Evolutionary conservation across 345 rosid species (phyloP), one percentile per base, ranked within the genome.

Genomic region (Pugionium cornutum): DNA sequence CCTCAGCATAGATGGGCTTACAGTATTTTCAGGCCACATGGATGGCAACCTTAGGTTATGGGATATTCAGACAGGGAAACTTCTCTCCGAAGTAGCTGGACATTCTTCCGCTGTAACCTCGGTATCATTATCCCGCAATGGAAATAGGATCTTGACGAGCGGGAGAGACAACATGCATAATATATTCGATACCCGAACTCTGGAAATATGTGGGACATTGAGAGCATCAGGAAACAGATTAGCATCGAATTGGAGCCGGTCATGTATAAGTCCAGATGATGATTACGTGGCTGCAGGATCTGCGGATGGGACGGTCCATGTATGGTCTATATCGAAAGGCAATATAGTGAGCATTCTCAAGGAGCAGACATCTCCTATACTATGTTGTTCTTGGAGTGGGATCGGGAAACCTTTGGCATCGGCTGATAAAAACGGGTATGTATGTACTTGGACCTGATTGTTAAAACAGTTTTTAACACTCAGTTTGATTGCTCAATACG

Each of bases 221-320:
- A 85, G 89, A 81, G 95, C 96, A 9, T 68, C 73, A 5, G 96
- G 96, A 52, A 90, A 85, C 76, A 81, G 95, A 66, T 79, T 86
- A 66, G 96, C 97, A 39, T 84, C 97, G 6, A 94, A 94, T 50
- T 94, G 96, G 97, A 94, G 96, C 79, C 77, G 99, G 5, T 94
- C 99, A 18, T 94, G 96, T 68, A 83, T 88, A 61, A 94, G 97
- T 72, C 97, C 96, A 1, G 89, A 86, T 50, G 88, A 88, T 70
- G 81, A 80, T 59, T 82, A 86, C 46, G 96, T 85, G 31, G 92
- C 99, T 64, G 97, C 99, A 31, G 96, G 97, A 54, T 90, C 97
- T 10, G 86, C 82, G 5, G 91, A 94, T 74, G 97, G 97, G 34
- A 82, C 87, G 25, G 83, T 94, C 9, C 77, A 82, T 64, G 83